phyloP scores from a whole-genome alignment of 2,329 filamentous ascomycete genomes.

The Esteya vermicola region DNA sequence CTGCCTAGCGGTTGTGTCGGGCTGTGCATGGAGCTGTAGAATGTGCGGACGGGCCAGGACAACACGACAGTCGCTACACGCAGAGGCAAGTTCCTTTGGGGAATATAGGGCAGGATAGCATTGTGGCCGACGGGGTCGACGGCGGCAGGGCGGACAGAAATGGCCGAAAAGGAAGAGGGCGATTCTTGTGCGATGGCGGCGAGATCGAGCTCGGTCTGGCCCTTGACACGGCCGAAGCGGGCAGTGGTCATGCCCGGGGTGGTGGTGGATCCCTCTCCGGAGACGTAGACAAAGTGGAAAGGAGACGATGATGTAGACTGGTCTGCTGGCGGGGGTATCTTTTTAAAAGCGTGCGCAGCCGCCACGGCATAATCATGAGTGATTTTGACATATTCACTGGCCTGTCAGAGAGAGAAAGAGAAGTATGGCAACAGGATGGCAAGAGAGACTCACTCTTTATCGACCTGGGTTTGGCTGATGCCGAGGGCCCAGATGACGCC shows the following conservation, averaged over 20 bases:
- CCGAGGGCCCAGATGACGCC: slow-evolving; percentile 66
- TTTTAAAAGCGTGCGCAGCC: slow-evolving; percentile 1
- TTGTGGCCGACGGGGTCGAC: slow-evolving; percentile 36
- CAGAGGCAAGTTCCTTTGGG: slow-evolving; percentile 11
- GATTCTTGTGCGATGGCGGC: slow-evolving; percentile 27
- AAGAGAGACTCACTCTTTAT: slow-evolving; percentile 33
- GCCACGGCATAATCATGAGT: slow-evolving; percentile 52
- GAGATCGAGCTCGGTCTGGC: slow-evolving; percentile 46
- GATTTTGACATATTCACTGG: slow-evolving; percentile 49
- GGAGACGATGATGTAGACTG: neutral
- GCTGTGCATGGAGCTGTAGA: slow-evolving; percentile 16
- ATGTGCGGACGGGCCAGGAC: slow-evolving; percentile 12
- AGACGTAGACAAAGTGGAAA: slow-evolving; percentile 60
- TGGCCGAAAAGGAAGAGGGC: slow-evolving; percentile 29
- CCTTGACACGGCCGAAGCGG: slow-evolving; percentile 51
- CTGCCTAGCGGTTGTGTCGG: slow-evolving; percentile 29
- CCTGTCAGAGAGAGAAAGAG: neutral
- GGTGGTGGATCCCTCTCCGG: slow-evolving; percentile 32
- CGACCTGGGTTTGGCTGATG: slow-evolving; percentile 44
- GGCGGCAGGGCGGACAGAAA: slow-evolving; percentile 42
- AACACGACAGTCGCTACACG: slow-evolving; percentile 11
- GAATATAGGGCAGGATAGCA: slow-evolving; percentile 27
- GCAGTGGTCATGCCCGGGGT: slow-evolving; percentile 38
- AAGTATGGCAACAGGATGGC: neutral
- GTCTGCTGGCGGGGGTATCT: slow-evolving; percentile 26